These are phyloP conservation scores for Leccinum angustisporum DNA, from an alignment of 1,284 basidiomycete species.

Conservation along the genomic window DNA sequence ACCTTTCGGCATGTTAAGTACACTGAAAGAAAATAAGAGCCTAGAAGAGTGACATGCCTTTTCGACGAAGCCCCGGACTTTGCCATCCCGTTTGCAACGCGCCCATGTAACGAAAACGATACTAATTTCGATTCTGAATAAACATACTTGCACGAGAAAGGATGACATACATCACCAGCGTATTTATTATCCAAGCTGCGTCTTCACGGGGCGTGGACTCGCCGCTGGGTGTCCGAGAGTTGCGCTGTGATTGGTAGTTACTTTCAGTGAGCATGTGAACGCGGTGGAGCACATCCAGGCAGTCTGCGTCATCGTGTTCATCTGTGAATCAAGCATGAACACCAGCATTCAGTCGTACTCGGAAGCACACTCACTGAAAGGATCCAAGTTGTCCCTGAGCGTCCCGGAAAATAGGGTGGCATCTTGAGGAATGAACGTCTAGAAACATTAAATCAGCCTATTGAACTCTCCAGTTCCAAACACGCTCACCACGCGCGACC, in stretches of 20 bases:
- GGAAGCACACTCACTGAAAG: constrained; percentile 52
- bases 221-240: constrained; percentile 16
- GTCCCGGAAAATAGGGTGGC: constrained; percentile 86
- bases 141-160: too few relatives aligned
- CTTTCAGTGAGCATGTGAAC: constrained; percentile 57
- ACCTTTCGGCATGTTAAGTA: too few relatives aligned
- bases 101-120: too few relatives aligned
- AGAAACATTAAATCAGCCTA: constrained; percentile 1
- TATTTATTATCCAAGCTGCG: neutral
- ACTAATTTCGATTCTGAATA: too few relatives aligned
- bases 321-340: constrained; percentile 36
- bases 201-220: constrained; percentile 21
- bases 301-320: constrained; percentile 82
- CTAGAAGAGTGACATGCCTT: too few relatives aligned
- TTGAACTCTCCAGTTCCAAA: neutral
- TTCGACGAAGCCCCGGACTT: too few relatives aligned
- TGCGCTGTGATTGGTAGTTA: constrained; percentile 44
- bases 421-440: constrained; percentile 86
- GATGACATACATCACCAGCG: too few relatives aligned
- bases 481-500: constrained; percentile 67
- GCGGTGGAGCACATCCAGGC: constrained; percentile 48
- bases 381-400: constrained; percentile 84
- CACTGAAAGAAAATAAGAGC: too few relatives aligned
- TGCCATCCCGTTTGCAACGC: too few relatives aligned
- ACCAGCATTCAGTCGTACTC: neutral